phyloP scores from a whole-genome alignment of 2,329 filamentous ascomycete species.

The Hypoxylon sp. region DNA sequence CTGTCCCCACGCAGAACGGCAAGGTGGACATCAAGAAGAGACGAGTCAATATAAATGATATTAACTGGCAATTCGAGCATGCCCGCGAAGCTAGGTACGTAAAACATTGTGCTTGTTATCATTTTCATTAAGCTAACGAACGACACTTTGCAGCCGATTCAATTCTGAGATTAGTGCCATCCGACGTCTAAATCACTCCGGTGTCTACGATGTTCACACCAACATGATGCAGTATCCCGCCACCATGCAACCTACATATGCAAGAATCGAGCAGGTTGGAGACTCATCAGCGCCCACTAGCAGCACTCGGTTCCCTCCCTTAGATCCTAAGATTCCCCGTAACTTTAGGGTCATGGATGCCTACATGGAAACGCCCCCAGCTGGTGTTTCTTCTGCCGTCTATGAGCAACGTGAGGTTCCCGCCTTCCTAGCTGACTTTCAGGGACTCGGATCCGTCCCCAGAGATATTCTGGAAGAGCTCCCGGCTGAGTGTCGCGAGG shows the following conservation, averaged over 20 bases:
- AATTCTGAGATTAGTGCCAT: slow-evolving; percentile 77
- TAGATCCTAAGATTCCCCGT: slow-evolving; percentile 59
- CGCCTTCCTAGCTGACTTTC: slow-evolving; percentile 61
- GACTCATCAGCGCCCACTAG: slow-evolving; percentile 42
- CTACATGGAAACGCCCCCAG: slow-evolving; percentile 60
- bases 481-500: slow-evolving; percentile 73
- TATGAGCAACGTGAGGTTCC: slow-evolving; percentile 55
- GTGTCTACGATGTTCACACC: slow-evolving; percentile 93
- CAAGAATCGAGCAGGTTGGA: slow-evolving; percentile 76
- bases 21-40: slow-evolving; percentile 85
- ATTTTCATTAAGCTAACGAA: slow-evolving; percentile 10
- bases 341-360: slow-evolving; percentile 67
- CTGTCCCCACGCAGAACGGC: slow-evolving; percentile 76
- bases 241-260: slow-evolving; percentile 89
- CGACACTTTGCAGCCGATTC: slow-evolving; percentile 70
- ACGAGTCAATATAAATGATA: slow-evolving; percentile 86
- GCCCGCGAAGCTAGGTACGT: slow-evolving; percentile 86
- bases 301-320: slow-evolving; percentile 54
- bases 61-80: slow-evolving; percentile 97
- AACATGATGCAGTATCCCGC: slow-evolving; percentile 89
- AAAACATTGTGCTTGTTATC: neutral
- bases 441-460: slow-evolving; percentile 69
- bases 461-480: slow-evolving; percentile 72
- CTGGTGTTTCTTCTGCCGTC: slow-evolving; percentile 56
- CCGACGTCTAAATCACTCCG: slow-evolving; percentile 74